Base-by-base conservation (phyloP, 2,329 filamentous ascomycete genomes). In the Sordariomycetes sp. region DNA sequence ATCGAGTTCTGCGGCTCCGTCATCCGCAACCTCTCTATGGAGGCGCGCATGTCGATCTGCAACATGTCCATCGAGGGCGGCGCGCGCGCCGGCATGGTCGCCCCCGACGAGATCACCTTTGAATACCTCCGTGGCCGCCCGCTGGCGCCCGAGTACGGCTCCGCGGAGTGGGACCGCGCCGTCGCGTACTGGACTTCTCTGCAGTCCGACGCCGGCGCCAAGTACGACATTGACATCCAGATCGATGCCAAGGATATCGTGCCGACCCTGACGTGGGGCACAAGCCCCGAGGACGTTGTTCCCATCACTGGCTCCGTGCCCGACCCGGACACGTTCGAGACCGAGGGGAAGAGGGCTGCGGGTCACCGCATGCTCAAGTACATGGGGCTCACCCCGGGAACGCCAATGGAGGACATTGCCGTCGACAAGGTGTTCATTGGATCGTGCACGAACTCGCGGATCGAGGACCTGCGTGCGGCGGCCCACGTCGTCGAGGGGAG, bases 61-160 rank as follows among this genome's bases (percentile, higher is more conserved):
- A 99, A 99, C 77, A 97, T 97, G 94, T 90, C 91, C 15, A 96
- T 97, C 64, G 94, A 99, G 77, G 94, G 80, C 64, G 94, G 94
- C 72, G 94, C 94, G 53, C 82, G 94, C 74, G 92, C 92, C 60
- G 94, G 94, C 63, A 95, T 99, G 90, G 86, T 99, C 59, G 94
- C 94, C 10, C 94, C 94, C 5, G 94, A 99, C 67, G 86, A 96
- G 67, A 87, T 78, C 59, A 97, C 94, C 32, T 96, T 96, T 65
- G 89, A 95, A 63, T 99, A 97, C 69, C 86, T 99, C 66, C 94
- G 94, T 77, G 89, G 87, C 64, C 84, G 86, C 61, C 94, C 94
- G 45, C 76, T 99, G 63, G 91, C 92, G 17, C 94, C 94, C 64
- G 87, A 88, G 71, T 81, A 80, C 62, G 89, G 87, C 68, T 90